A percentile compares a stretch with the other conserved stretches of the same genome.
Conservation (phyloP, 306 rosid species). For the Cicer pinnatifidum region DNA sequence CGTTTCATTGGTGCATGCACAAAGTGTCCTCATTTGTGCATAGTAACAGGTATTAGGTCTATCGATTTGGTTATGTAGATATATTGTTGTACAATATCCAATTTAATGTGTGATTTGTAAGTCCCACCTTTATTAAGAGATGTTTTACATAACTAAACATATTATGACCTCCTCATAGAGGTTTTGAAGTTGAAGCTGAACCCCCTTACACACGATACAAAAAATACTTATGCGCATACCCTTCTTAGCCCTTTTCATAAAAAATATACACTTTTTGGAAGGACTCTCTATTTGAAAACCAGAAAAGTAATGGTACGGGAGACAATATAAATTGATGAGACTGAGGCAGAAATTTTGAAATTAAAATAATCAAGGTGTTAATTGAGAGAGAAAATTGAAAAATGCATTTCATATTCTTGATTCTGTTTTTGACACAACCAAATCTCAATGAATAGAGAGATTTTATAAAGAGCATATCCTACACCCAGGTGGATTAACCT, state of each 20-base stretch:
- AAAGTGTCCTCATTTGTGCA: slow-evolving; percentile 82
- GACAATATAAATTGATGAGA: not conserved
- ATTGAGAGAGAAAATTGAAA: too few relatives aligned
- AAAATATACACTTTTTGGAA: not conserved
- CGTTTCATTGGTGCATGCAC: slow-evolving; percentile 95
- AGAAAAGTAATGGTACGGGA: not conserved
- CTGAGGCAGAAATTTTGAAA: not conserved
- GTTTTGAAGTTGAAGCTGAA: slow-evolving; percentile 3
- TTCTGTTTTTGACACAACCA: too few relatives aligned
- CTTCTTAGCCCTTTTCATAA: not conserved
- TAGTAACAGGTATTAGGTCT: slow-evolving; percentile 75
- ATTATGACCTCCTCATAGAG: not conserved
- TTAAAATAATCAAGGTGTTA: not conserved
- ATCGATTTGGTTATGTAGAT: slow-evolving; percentile 27
- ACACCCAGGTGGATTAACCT: too few relatives aligned
- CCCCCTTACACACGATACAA: not conserved
- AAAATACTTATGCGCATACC: not conserved
- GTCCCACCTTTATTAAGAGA: not conserved
- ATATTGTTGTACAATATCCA: slow-evolving; percentile 27
- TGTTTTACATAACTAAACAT: slow-evolving; percentile 16
- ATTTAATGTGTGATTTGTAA: not conserved
- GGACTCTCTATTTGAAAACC: not conserved
- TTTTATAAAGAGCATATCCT: too few relatives aligned
- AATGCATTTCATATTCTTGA: too few relatives aligned
- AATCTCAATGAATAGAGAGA: too few relatives aligned